Evolutionary conservation across 805 yeast species (phyloP), one percentile per base, ranked within the genome.

Genomic region (Candida koratica): DNA sequence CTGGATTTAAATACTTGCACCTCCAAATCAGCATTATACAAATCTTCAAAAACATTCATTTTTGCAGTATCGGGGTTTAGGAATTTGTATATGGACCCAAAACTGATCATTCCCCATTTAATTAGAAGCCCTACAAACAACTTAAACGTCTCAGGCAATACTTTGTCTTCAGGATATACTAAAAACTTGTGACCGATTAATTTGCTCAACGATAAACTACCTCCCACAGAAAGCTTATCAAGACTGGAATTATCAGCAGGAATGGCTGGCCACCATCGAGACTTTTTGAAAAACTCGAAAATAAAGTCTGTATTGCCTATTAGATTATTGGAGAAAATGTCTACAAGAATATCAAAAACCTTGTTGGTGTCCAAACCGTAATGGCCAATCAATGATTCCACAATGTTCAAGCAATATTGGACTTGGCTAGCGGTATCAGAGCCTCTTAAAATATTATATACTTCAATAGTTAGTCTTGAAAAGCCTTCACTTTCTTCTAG

Each of bases 401-500:
- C 61, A 5, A 71, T 66, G n/a, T 69, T 56, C 7, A 69, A 52
- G 7, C 74, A 68, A 34, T 64, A 67, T 1, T 62, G 58, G 0
- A 76, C 58, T 46, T 74, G 70, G 26, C 49, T 60, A 3, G 48
- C 43, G 6, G 71, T 56, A 37, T 71, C 69, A 3, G 61, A 59
- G 14, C 41, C 23, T 17, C 51, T 47, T 36, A 73, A 60, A 1
- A 77, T 66, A 2, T 57, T 43, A 36, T 61, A 55, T 9, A 82
- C 43, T 32, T 79, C 75, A 2, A 69, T 68, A 1, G 78, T 54
- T 20, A 84, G 60, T 46, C 77, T 79, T 9, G 94, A 58, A 56
- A 76, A 88, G 1, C 96, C 97, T 51, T 82, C 87, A 16, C 78
- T 64, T 42, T 83, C 83, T 55, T 89, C 96, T 33, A 78, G 75